Evolutionary conservation across 1,139 yeast genomes (phyloP), one percentile per base, ranked within the genome.

Genomic region (Zygotorulaspora mrakii): DNA sequence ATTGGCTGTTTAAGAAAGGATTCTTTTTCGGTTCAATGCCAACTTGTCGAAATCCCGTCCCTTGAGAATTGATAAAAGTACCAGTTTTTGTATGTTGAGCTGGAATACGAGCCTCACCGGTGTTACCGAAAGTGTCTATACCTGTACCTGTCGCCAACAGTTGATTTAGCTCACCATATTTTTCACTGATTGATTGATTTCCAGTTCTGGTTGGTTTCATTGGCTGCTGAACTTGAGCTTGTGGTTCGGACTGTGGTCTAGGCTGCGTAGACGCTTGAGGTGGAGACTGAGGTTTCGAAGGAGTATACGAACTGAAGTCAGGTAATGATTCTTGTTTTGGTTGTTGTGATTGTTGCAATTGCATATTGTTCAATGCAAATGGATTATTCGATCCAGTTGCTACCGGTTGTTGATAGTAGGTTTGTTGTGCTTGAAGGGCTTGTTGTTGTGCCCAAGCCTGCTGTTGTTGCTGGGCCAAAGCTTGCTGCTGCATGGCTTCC

Each of bases 111-210:
- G 81, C 67, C 11, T 82, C 84, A 39, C 98, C 98, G 4, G 87
- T 82, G 63, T 91, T 91, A 64, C 98, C 98, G 64, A 86, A 91
- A 0, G 97, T 89, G 64, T 91, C 98, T 42, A 88, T 70, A 17
- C 96, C 97, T 1, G 95, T 85, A 26, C 96, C 96, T 40, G 81
- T 77, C 9, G 94, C 84, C 50, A 89, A 72, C 43, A 89, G 69
- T 45, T 76, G 74, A 64, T 89, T 88, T 57, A 89, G 74, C 50
- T 85, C 91, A 13, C 88, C 67, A 71, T 76, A 65, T 64, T 78
- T 72, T 59, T 82, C 70, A 39, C 69, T 66, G 52, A 73, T 67
- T 34, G 61, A 62, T 49, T 70, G 70, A 24, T 68, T 66, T 2
- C 77, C 78, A 2, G 78, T 71, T 35, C 68, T 61, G 2, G 69